Evolutionary conservation across 176 grass and related monocot genomes (phyloP), one percentile per base, ranked within the genome.

Genomic region (Avena atlantica): DNA sequence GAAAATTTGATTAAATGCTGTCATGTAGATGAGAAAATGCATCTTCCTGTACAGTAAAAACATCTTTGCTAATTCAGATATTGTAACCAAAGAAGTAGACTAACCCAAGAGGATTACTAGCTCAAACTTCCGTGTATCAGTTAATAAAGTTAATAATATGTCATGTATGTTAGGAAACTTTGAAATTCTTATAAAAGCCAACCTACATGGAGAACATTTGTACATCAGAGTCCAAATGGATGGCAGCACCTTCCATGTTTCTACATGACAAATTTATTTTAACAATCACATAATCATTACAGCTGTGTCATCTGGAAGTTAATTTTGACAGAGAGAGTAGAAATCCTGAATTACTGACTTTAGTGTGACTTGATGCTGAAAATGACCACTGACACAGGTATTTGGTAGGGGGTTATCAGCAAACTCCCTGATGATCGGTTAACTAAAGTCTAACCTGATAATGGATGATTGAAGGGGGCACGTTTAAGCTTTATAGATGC

Each of bases 21-120:
- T n/a, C 20, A 67, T 24, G 25, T 76, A 86, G 58, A 80, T 11
- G 13, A 40, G n/a, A 67, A 55, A 42, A 42, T 76, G 19, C 25
- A 59, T 82, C 9, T 66, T 81, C 14, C 6, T 37, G 77, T 74
- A 20, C 49, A 89, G 27, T 17, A 6, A 61, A 7, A 71, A 89
- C 63, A 42, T 78, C 57, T 49, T 45, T 13, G 49, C 24, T 17
- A 6, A 53, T 53, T 52, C 64, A 89, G 14, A 27, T 73, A 80
- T 20, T 68, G n/a, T 24, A 78, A 79, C 12, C 51, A 53, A 70
- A 13, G 27, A 37, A 65, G 10, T 23, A 52, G 37, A 52, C 21
- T 49, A 64, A 76, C 14, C 34, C 34, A 79, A 86, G 21, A 79
- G 16, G 55, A 4, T 23, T 81, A 81, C 11, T 73, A 87, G 10